Conservation (phyloP, 345 rosid species). For the Eucalyptus cloeziana region DNA sequence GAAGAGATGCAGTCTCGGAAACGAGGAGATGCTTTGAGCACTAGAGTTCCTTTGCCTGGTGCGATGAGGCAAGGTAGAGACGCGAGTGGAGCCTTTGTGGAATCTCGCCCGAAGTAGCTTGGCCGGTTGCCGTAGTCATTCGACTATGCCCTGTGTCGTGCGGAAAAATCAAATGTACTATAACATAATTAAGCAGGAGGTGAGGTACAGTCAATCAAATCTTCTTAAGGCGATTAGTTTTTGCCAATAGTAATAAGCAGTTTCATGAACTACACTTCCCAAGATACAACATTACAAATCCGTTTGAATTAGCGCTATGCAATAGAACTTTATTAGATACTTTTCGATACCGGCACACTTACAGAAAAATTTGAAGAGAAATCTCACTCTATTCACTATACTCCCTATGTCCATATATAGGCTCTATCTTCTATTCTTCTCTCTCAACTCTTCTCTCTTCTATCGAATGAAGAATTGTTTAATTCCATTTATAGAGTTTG, state of each 20-base stretch:
- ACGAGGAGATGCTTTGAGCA: not conserved
- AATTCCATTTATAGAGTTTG: not conserved
- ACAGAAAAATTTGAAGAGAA: not conserved
- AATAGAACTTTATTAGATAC: not conserved
- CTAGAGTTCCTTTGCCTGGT: not conserved
- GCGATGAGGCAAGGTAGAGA: not conserved
- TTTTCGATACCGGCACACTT: not conserved
- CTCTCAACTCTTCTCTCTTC: not conserved
- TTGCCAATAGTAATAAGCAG: not conserved
- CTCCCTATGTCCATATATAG: not conserved
- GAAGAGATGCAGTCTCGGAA: not conserved
- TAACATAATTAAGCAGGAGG: not conserved
- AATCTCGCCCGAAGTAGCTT: not conserved
- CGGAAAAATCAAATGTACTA: accelerated
- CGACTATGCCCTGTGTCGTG: not conserved
- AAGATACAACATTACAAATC: not conserved
- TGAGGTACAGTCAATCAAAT: not conserved
- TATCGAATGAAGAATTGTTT: not conserved
- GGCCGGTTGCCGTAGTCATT: not conserved
- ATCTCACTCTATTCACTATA: not conserved
- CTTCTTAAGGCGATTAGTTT: accelerated
- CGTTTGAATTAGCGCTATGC: not conserved
- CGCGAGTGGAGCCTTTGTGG: not conserved
- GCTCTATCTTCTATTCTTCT: too few species aligned
- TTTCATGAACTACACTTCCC: accelerated